These are phyloP conservation scores for Jatropha curcas DNA, from an alignment of 345 rosid genomes.

Conservation along the genomic window DNA sequence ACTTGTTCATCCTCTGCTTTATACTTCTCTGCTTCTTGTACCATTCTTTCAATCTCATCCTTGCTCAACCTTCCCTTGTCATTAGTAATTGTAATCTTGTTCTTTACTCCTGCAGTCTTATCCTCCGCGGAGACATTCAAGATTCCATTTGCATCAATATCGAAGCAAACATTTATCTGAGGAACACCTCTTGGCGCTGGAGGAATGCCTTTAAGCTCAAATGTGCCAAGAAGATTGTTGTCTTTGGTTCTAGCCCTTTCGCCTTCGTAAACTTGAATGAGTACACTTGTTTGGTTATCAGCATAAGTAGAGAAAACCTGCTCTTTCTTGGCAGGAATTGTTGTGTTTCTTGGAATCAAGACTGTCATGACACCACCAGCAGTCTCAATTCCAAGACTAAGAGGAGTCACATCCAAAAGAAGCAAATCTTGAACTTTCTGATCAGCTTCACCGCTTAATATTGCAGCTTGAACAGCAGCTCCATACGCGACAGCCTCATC, in stretches of 20 bases:
- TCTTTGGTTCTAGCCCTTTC: conserved; percentile 11
- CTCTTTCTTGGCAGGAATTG: conserved; percentile 7
- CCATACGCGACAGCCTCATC: conserved; percentile 17
- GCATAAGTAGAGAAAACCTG: conserved; percentile 14
- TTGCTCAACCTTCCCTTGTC: conserved; percentile 11
- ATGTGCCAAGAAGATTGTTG: conserved; percentile 11
- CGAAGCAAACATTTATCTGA: conserved; percentile 9
- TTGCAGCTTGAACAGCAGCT: conserved; percentile 13
- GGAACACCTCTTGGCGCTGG: conserved; percentile 13
- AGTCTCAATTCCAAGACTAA: conserved; percentile 15
- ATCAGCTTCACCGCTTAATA: neutral
- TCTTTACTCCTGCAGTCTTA: conserved; percentile 12
- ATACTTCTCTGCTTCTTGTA: conserved; percentile 14
- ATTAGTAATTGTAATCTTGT: conserved; percentile 3
- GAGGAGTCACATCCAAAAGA: conserved; percentile 15
- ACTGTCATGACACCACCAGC: conserved; percentile 15
- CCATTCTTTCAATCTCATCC: conserved; percentile 14
- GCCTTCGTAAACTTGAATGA: conserved; percentile 13
- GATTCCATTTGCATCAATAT: conserved; percentile 9
- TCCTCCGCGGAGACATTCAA: conserved; percentile 4
- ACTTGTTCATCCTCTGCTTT: conserved; percentile 15
- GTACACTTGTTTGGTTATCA: conserved; percentile 1
- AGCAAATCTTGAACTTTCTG: conserved; percentile 16
- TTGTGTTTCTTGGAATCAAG: conserved; percentile 9
- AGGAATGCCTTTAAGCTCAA: conserved; percentile 1